phyloP scores from a whole-genome alignment of 2,329 filamentous ascomycete species.

The Trichophaea hybrida region DNA sequence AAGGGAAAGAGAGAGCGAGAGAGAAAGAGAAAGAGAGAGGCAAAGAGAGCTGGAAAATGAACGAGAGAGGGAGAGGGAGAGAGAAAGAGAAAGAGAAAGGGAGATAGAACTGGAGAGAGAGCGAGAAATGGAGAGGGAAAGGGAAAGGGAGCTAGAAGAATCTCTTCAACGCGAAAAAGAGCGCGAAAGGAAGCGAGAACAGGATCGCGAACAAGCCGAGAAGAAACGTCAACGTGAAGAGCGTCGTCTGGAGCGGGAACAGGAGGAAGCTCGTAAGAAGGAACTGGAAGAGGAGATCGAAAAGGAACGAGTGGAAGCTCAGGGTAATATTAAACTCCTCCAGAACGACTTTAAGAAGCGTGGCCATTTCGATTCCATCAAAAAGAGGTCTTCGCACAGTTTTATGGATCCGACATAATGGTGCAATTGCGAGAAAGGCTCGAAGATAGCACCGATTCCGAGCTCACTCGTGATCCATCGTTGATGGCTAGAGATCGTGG shows the following conservation, averaged over 20 bases:
- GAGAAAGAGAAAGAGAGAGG: background rate
- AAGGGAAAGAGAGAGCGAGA: background rate
- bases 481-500: conserved; percentile 59
- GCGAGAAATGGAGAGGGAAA: background rate
- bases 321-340: conserved; percentile 5
- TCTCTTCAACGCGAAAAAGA: background rate
- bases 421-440: conserved; percentile 49
- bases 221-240: background rate
- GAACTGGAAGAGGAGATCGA: background rate
- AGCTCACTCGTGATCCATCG: conserved; percentile 59
- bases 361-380: conserved; percentile 63
- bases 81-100: background rate
- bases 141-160: background rate
- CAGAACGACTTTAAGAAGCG: conserved; percentile 71
- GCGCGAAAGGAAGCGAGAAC: background rate
- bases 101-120: background rate
- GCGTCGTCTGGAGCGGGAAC: background rate
- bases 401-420: conserved; percentile 8
- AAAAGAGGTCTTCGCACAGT: conserved; percentile 58
- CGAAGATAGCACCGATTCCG: conserved; percentile 53
- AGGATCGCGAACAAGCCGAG: background rate
- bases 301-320: conserved; percentile 1
- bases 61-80: background rate
- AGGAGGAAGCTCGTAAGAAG: background rate
- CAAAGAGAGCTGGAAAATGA: background rate